phyloP scores from a whole-genome alignment of 2,329 filamentous ascomycete genomes.

The Epichloe sibirici region DNA sequence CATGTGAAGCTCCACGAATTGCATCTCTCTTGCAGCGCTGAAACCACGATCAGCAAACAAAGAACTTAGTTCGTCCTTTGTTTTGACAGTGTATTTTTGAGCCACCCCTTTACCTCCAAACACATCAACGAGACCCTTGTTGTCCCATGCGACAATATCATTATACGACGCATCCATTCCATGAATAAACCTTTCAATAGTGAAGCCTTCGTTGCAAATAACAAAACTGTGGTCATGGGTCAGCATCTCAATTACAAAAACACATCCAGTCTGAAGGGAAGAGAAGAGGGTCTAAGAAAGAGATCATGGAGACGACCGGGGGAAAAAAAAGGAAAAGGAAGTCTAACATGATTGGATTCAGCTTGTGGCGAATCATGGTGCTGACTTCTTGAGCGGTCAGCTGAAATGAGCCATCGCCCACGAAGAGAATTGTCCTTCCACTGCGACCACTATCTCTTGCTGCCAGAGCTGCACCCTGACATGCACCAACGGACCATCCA shows the following conservation, averaged over 20 bases:
- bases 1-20: constrained; percentile 77
- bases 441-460: constrained; percentile 49
- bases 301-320: background rate
- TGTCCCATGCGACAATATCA: constrained; percentile 65
- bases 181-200: constrained; percentile 81
- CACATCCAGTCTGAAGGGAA: background rate
- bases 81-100: constrained; percentile 56
- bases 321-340: background rate
- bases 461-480: constrained; percentile 58
- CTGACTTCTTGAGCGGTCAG: constrained; percentile 73
- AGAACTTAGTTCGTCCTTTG: constrained; percentile 52
- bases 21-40: constrained; percentile 38
- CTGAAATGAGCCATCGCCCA: constrained; percentile 82
- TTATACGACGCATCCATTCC: constrained; percentile 72
- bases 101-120: constrained; percentile 53
- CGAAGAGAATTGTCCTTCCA: constrained; percentile 66
- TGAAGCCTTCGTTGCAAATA: constrained; percentile 80
- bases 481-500: constrained; percentile 47
- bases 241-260: background rate
- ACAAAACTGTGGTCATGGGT: constrained; percentile 45
- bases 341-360: constrained; percentile 64
- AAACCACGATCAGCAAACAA: constrained; percentile 56
- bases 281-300: background rate
- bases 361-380: constrained; percentile 65
- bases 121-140: constrained; percentile 52